These are phyloP conservation scores for Amanita pallidorosea DNA, from an alignment of 768 basidiomycete species.

Conservation along the genomic window DNA sequence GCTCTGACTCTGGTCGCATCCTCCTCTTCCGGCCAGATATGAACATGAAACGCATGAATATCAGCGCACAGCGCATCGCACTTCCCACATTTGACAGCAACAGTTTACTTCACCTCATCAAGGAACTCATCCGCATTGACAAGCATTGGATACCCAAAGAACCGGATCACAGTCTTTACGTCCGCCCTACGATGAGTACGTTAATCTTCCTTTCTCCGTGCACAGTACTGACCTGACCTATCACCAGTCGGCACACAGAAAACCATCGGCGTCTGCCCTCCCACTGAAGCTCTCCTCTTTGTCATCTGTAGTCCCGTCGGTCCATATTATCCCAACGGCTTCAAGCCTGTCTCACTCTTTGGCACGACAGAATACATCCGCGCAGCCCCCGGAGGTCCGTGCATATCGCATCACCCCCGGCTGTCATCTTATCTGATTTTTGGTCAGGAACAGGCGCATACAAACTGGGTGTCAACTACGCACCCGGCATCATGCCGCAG, in stretches of 20 bases:
- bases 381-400: slow-evolving; percentile 73
- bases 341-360: slow-evolving; percentile 85
- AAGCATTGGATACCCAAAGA: slow-evolving; percentile 86
- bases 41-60: slow-evolving; percentile 97
- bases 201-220: background rate
- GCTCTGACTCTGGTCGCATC: slow-evolving; percentile 58
- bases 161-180: slow-evolving; percentile 84
- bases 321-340: slow-evolving; percentile 78
- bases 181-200: slow-evolving; percentile 69
- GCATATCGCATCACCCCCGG: background rate
- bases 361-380: slow-evolving; percentile 79
- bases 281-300: slow-evolving; percentile 74
- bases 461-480: slow-evolving; percentile 86
- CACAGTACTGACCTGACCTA: background rate
- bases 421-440: background rate
- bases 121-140: slow-evolving; percentile 76
- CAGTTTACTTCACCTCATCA: slow-evolving; percentile 68
- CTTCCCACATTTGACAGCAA: slow-evolving; percentile 73
- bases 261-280: slow-evolving; percentile 62
- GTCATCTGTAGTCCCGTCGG: slow-evolving; percentile 79
- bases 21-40: slow-evolving; percentile 90
- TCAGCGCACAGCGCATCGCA: slow-evolving; percentile 66
- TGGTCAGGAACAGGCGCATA: slow-evolving; percentile 67
- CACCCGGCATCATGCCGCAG: slow-evolving; percentile 80
- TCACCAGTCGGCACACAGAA: slow-evolving; percentile 64